Percentiles rank a stretch among this genome's conserved stretches.
Evolutionary conservation across 129 eudicot species (phyloP).

Genomic region (Tagetes erecta): DNA sequence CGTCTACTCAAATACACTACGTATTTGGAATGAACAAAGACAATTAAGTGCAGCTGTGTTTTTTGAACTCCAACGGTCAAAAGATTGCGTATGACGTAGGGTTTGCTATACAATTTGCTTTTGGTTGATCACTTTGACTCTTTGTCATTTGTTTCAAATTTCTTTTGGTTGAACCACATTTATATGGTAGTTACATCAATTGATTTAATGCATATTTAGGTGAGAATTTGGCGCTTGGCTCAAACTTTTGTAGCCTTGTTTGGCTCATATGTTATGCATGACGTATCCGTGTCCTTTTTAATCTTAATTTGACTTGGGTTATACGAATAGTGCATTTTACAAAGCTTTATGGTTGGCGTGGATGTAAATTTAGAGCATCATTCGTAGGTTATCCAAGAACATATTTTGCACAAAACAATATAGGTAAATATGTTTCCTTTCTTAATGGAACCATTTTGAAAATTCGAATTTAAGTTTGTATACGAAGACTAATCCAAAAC

Average conservation of each 20-base stretch:
- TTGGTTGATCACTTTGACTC: conserved; percentile 6
- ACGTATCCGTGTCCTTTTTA: not conserved
- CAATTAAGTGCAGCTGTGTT: not conserved
- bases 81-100: not conserved
- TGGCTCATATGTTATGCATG: not conserved
- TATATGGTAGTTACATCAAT: conserved; percentile 27
- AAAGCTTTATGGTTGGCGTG: not conserved
- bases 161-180: conserved; percentile 6
- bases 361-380: not conserved
- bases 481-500: not conserved
- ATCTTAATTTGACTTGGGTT: not conserved
- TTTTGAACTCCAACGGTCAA: not conserved
- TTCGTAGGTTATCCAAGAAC: conserved; percentile 14
- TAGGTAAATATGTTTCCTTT: not conserved
- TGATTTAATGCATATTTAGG: conserved; percentile 17
- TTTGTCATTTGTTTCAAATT: conserved; percentile 12
- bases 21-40: not conserved
- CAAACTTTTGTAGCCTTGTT: not conserved
- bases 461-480: conserved; percentile 6
- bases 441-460: not conserved
- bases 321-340: not conserved
- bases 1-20: not conserved
- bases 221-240: not conserved
- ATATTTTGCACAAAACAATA: not conserved
- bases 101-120: not conserved